Base-by-base conservation (phyloP, 495 filamentous ascomycete genomes). In the Aspergillus coremiiformis region DNA sequence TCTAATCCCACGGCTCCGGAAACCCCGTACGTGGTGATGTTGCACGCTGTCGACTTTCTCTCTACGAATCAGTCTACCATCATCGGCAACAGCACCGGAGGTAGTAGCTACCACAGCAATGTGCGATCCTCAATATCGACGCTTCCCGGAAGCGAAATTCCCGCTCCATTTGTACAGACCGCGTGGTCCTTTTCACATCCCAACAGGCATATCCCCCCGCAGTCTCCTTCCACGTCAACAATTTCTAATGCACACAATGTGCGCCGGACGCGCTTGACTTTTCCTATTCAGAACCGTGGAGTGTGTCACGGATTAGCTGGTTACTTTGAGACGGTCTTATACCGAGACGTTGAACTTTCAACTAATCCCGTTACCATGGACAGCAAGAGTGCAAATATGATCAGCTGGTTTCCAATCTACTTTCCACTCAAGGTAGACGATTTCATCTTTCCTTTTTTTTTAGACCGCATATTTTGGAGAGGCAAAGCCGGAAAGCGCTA, bases 331-430 rank as follows among this genome's bases (percentile, higher is more conserved):
- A 85, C 88, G 2, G 85, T 93, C 33, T 74, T 99, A 30, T 99
- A 96, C 59, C 72, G 72, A 4, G 82, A 79, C 51, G 78, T 96
- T 5, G 93, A 96, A 70, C 70, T 99, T 35, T 94, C 89, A 54
- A 99, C 88, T 15, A 85, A 94, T 66, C 93, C 94, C 6, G 87
- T 94, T 48, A 90, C 84, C 35, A 96, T 96, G 74, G 87, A 90
- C 44, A 75, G 73, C 45, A 96, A 97, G 79, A 95, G 90, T 70
- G 83, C 85, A 58, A 86, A 89, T 56, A 97, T 97, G 93, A 93
- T 96, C 51, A 92, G 87, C 59, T 99, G 93, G 93, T 99, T 99
- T 67, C 93, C 93, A 8, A 96, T 97, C 11, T 96, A 87, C 72
- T 99, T 99, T 60, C 93, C 93, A 6, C 66, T 99, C 9, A 95